Evolutionary conservation across 768 basidiomycete genomes (phyloP).

Genomic region (Collybia nuda): DNA sequence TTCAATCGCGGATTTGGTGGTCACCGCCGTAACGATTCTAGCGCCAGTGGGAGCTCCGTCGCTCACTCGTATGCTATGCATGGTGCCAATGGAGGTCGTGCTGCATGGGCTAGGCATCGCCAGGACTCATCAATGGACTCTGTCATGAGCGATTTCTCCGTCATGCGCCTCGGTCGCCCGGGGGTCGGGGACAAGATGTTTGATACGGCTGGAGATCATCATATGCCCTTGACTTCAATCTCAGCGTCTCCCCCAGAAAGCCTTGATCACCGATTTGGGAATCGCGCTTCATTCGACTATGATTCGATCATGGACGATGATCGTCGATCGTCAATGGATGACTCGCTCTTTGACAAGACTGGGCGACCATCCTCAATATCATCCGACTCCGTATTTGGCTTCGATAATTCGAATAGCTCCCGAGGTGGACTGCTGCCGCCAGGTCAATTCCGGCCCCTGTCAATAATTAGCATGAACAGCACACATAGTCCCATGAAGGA

Average conservation of each 20-base stretch:
- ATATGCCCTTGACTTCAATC: conserved; percentile 59
- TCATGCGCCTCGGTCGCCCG: conserved; percentile 59
- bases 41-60: conserved; percentile 55
- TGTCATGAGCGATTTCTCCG: conserved; percentile 61
- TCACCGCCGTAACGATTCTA: conserved; percentile 59
- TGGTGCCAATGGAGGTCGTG: conserved; percentile 53
- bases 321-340: conserved; percentile 33
- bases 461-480: conserved; percentile 53
- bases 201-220: conserved; percentile 49
- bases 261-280: conserved; percentile 22
- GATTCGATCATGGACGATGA: conserved; percentile 69
- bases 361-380: conserved; percentile 48
- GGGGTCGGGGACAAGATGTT: conserved; percentile 90
- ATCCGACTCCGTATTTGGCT: conserved; percentile 64
- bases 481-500: conserved; percentile 56
- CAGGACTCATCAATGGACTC: conserved; percentile 66
- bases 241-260: conserved; percentile 64
- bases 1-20: conserved; percentile 64
- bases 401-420: conserved; percentile 35
- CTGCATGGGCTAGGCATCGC: conserved; percentile 59
- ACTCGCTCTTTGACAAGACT: conserved; percentile 56
- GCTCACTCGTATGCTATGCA: conserved; percentile 54
- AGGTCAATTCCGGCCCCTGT: conserved; percentile 61
- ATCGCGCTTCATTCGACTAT: conserved; percentile 52
- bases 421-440: conserved; percentile 40